Conservation (phyloP, 331 rosid species). For the Erythrophleum ivorense region DNA sequence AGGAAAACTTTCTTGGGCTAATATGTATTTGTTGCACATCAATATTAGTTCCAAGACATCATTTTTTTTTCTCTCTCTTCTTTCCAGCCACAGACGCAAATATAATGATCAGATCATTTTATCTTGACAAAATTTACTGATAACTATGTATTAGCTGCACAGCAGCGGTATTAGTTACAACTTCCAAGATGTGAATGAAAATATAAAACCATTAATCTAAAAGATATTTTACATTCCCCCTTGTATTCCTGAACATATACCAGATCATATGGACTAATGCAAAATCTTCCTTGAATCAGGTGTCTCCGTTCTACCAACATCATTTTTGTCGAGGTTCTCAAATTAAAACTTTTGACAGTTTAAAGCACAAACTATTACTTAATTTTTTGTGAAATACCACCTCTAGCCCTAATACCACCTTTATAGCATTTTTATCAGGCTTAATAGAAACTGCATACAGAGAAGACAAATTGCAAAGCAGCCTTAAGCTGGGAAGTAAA, state of each 20-base stretch:
- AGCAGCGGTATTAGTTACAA: not conserved
- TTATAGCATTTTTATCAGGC: not conserved
- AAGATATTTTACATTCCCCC: too few species aligned
- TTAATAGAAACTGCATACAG: not conserved
- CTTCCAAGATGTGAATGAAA: not conserved
- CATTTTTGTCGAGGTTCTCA: not conserved
- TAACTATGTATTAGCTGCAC: not conserved
- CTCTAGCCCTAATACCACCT: not conserved
- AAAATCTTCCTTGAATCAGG: not conserved
- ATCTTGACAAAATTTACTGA: not conserved
- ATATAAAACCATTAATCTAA: not conserved
- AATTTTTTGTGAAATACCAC: not conserved
- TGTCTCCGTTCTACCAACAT: not conserved
- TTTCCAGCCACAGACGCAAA: not conserved
- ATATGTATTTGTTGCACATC: not conserved
- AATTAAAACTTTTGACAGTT: not conserved
- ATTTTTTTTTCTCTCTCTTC: not conserved
- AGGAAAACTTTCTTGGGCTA: not conserved
- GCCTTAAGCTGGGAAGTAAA: not conserved
- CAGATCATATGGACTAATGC: not conserved
- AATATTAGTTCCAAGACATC: conserved; percentile 3
- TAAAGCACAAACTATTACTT: not conserved
- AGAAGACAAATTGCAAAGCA: not conserved
- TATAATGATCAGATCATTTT: not conserved
- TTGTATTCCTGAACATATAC: not conserved